Evolutionary conservation across 495 filamentous ascomycete genomes (phyloP), one percentile per base, ranked within the genome.

Genomic region (Choiromyces venosus): DNA sequence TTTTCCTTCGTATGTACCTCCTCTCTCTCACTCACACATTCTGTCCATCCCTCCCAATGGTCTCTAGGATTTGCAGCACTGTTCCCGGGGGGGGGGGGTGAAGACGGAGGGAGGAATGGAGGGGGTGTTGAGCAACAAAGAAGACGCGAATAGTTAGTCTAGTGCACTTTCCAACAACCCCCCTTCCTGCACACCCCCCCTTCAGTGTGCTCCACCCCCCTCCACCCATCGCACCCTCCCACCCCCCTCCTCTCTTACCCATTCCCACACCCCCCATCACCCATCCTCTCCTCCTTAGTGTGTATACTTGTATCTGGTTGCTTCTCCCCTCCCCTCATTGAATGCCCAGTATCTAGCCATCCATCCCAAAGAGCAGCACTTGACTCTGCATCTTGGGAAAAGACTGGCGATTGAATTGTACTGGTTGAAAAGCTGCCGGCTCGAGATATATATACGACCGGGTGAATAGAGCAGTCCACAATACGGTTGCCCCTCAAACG

Each of bases 131-230:
- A 67, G 67, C 74, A 76, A 76, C 72, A 76, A 74, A 71, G 71
- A 68, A 61, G 71, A 70, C 66, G 74, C 74, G 72, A 72, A 76
- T 74, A 74, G 68, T 71, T 72, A 70, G 67, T 67, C 68, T 76
- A 76, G 72, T 76, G 74, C 72, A 71, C 72, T 74, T 71, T 74
- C 74, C 74, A 76, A 74, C 74, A 74, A 44, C 74, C 72, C 74
- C 74, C 74, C 71, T 72, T 74, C 74, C 74, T 76, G 74, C 74
- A 74, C 73, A 66, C 74, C 71, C 73, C 73, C 73, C 72, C 73
- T 73, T 35, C 70, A 66, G 73, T 61, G 70, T 76, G 74, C 74
- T 74, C 74, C 74, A 76, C 74, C 74, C 74, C 73, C 74, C 74
- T 46, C 74, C 72, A n/a, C 65, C 19, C 68, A 67, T 76, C 74